These are phyloP conservation scores for Pseudisothecium myosuroides DNA, from an alignment of 225 moss, liverwort and hornwort genomes.

Conservation along the genomic window DNA sequence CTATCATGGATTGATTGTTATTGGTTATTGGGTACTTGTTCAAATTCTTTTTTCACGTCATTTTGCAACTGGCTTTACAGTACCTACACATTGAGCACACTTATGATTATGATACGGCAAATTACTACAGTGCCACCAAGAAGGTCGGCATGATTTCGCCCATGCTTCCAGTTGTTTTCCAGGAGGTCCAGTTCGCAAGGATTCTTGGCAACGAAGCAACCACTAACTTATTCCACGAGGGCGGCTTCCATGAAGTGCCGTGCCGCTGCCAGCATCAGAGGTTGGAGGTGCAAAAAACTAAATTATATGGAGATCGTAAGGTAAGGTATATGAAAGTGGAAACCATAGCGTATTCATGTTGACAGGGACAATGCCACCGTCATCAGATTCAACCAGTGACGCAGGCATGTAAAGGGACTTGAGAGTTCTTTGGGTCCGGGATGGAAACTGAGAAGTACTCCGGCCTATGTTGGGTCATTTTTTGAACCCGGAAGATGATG, in stretches of 20 bases:
- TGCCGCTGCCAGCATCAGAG: neutral
- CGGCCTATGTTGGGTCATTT: neutral
- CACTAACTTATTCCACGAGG: neutral
- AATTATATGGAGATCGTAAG: too few relatives aligned
- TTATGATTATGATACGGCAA: neutral
- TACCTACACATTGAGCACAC: neutral
- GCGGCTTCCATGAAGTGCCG: neutral
- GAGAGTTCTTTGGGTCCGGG: neutral
- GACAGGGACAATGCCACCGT: neutral
- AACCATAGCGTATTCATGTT: neutral
- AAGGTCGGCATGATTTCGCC: neutral
- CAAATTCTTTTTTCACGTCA: neutral
- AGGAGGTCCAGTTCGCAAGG: neutral
- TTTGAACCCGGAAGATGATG: fast-evolving
- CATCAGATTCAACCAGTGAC: neutral
- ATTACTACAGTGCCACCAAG: neutral
- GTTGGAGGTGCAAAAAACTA: neutral
- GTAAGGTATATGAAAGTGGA: neutral
- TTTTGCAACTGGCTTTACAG: neutral
- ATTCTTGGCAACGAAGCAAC: neutral
- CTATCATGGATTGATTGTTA: neutral
- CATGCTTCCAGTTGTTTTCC: neutral
- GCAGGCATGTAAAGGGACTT: neutral
- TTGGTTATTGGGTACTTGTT: neutral
- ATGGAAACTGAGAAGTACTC: neutral